These are phyloP conservation scores for Carex parvula DNA, from an alignment of 176 grass and related monocot species.

Conservation along the genomic window DNA sequence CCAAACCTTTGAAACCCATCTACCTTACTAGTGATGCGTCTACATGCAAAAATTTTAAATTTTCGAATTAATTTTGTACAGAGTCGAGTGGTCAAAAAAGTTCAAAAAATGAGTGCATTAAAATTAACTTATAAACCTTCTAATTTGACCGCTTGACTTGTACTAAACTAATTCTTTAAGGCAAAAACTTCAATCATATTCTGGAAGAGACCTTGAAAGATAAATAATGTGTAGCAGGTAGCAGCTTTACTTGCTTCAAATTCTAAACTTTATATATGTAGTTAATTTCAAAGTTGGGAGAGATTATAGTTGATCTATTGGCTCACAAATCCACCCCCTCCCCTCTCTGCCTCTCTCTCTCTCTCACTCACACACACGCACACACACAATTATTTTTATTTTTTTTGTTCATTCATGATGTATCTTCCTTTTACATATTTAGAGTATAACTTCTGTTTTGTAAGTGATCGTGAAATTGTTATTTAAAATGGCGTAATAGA, in stretches of 20 bases:
- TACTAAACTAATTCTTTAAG: not conserved
- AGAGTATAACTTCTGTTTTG: not conserved
- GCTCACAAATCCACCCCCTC: not conserved
- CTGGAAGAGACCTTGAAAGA: not conserved
- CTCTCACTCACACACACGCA: not conserved
- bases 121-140: too few species aligned
- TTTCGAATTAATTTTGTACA: too few species aligned
- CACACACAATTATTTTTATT: not conserved
- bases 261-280: not conserved
- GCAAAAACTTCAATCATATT: not conserved
- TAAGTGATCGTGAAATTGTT: constrained; percentile 2
- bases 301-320: not conserved
- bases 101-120: too few species aligned
- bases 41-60: too few species aligned
- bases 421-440: not conserved
- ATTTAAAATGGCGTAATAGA: not conserved
- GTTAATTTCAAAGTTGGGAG: not conserved
- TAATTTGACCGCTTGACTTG: too few species aligned
- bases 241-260: not conserved
- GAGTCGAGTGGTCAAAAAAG: too few species aligned
- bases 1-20: too few species aligned
- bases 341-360: too few species aligned
- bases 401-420: constrained; percentile 1
- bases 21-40: too few species aligned
- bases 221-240: not conserved